Evolutionary conservation across 352 stramenopile genomes (phyloP), one percentile per base, ranked within the genome.

Genomic region (Phytophthora cactorum): DNA sequence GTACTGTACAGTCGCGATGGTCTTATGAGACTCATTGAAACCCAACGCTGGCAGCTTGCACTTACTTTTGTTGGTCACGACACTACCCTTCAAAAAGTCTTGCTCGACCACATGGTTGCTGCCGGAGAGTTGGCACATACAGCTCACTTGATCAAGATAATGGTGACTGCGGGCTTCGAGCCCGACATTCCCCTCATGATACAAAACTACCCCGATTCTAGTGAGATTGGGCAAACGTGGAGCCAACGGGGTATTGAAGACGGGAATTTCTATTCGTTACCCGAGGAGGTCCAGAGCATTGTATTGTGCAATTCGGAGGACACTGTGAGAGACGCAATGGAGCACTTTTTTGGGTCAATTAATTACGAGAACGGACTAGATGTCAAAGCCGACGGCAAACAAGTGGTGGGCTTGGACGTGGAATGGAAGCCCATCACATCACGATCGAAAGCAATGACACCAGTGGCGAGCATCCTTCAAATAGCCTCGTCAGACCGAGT

Each of bases 11-110:
- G 71, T 39, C 79, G 80, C 17, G 83, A 92, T 50, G 72, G 74
- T 38, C 51, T 90, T 15, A 49, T 83, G 27, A 76, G 79, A 49
- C 70, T 92, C n/a, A 84, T 90, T 36, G 78, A 90, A 43, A 82
- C 81, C 47, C 71, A 86, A 46, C 80, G 77, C 36, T 92, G 81
- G 83, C 70, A 86, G 11, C 60, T 92, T 25, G 83, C 83, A 27
- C 66, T 86, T 31, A 79, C 79, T 5, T 92, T 90, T 64, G 83
- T 87, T 6, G 83, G 83, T 1, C 84, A 75, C 12, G 79, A 92
- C 43, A 41, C 53, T 0, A 75, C 74, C 1, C 72, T 92, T 6
- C 81, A 90, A 60, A 59, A 56, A 7, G 50, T 86, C 22, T 59
- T 92, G 9, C 75, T 92, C 5, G 57, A 78, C 3, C 74, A 88